Percentiles rank a stretch among this genome's conserved stretches.
These are phyloP conservation scores for Aspergillus fijiensis DNA, from an alignment of 2,329 filamentous ascomycete species.

Conservation along the genomic window DNA sequence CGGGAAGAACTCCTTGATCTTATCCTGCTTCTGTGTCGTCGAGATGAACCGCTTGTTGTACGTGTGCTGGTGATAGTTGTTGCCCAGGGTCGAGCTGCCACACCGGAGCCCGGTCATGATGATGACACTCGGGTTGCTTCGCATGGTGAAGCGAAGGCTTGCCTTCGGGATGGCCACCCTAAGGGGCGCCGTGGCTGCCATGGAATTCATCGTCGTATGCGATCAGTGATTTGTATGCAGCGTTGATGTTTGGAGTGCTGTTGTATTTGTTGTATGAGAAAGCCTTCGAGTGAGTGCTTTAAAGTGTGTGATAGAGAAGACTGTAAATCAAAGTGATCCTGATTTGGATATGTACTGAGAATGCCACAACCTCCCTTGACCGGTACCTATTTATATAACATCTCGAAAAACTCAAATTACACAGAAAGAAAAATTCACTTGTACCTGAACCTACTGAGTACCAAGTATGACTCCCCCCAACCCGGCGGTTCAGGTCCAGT, in stretches of 20 bases:
- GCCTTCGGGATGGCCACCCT: conserved; percentile 30
- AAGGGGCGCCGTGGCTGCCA: conserved; percentile 28
- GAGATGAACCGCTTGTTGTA: conserved; percentile 37
- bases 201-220: conserved; percentile 29
- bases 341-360: neutral
- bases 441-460: neutral
- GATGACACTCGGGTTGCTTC: conserved; percentile 26
- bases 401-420: neutral
- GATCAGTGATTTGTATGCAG: neutral
- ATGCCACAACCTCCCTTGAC: neutral
- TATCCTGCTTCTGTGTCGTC: conserved; percentile 31
- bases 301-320: neutral
- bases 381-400: neutral
- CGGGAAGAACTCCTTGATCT: conserved; percentile 58
- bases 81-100: conserved; percentile 18
- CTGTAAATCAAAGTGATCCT: neutral
- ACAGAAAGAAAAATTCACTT: neutral
- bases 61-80: conserved; percentile 15
- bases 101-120: conserved; percentile 26
- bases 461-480: neutral
- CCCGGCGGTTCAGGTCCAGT: neutral
- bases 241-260: neutral
- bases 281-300: neutral
- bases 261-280: neutral
- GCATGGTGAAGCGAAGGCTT: conserved; percentile 25